Evolutionary conservation across 805 yeast species (phyloP), one percentile per base, ranked within the genome.

Genomic region (Saturnispora hagleri): DNA sequence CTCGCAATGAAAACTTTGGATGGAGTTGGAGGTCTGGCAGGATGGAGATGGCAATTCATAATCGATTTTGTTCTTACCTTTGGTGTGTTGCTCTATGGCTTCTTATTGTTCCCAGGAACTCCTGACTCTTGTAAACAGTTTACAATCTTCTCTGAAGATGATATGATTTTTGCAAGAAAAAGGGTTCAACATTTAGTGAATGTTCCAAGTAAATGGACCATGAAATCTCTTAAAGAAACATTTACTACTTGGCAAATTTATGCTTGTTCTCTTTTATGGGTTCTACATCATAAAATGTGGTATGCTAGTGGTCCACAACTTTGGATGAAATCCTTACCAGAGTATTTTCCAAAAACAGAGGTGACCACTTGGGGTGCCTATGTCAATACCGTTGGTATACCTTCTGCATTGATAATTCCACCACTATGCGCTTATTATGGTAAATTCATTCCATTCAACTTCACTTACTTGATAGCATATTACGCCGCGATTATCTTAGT

Each of bases 41-140:
- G 86, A 10, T 84, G 89, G 89, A 73, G 82, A 69, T 84, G 89
- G 89, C 78, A 81, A 62, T 84, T 81, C 60, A 77, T 84, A 45
- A 73, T 84, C 54, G 87, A 82, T 62, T 83, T 82, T 12, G 59
- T 78, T 45, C 73, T 84, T 47, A 78, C 84, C 5, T 59, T 82
- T 27, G 79, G 73, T 2, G 76, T 84, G 35, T 85, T 83, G 4
- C 9, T 83, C 6, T 79, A 75, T 55, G 86, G 87, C 0, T 70
- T 77, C 40, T 46, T 82, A 3, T 74, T 74, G 51, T 79, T 81
- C 61, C 87, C 87, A 12, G 85, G 81, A 74, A 68, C 72, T 36
- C 66, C 68, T 28, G 51, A 54, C 22, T 44, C 60, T 36, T 55
- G 59, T 43, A 60, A 57, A 35, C 69, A 73, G n/a, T 58, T 46